Conservation (phyloP, 164 flowering plant genomes). For the Platanus orientalis region DNA sequence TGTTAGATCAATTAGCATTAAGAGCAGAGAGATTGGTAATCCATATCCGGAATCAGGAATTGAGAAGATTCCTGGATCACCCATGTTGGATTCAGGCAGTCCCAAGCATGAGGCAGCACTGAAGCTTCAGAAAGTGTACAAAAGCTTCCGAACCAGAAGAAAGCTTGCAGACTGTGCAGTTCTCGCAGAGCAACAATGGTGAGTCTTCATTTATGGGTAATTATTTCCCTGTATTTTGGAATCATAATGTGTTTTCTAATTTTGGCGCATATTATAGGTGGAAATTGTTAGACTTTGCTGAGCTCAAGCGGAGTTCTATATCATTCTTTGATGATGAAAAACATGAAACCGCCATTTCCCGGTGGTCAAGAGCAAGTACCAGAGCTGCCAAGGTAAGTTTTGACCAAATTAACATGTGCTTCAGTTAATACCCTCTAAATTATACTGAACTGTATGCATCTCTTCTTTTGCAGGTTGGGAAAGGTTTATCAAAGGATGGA, state of each 20-base stretch:
- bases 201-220: constrained; percentile 6
- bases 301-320: constrained; percentile 74
- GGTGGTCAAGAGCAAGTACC: constrained; percentile 88
- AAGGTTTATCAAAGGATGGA: constrained; percentile 85
- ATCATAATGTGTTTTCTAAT: neutral
- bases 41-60: constrained; percentile 13
- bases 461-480: constrained; percentile 70
- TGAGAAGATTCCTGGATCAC: constrained; percentile 12
- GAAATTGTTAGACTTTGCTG: constrained; percentile 73
- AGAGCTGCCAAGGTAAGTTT: constrained; percentile 79
- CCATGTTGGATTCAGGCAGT: constrained; percentile 24
- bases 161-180: constrained; percentile 96
- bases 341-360: constrained; percentile 71
- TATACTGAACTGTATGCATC: neutral
- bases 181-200: constrained; percentile 84
- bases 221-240: neutral
- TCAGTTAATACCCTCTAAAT: neutral
- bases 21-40: constrained; percentile 13
- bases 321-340: constrained; percentile 81
- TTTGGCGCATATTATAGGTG: constrained; percentile 24
- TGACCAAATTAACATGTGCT: neutral
- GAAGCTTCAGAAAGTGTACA: constrained; percentile 90
- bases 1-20: constrained; percentile 10
- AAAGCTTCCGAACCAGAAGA: constrained; percentile 86
- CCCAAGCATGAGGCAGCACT: constrained; percentile 74